Evolutionary conservation across 2,329 filamentous ascomycete genomes (phyloP).

Genomic region (Trichoderma sp.): DNA sequence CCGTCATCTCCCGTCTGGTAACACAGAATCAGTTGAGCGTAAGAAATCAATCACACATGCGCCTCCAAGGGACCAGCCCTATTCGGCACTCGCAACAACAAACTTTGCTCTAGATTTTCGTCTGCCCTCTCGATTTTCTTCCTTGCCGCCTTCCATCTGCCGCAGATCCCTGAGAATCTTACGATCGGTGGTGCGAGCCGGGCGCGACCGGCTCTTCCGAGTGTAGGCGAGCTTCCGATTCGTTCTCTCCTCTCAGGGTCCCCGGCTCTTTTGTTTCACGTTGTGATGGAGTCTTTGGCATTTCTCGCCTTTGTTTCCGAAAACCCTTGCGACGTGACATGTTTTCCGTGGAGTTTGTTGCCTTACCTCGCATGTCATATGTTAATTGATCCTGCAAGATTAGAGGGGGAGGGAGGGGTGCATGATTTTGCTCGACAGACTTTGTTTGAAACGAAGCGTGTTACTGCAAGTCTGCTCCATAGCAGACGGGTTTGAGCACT

Average conservation of each 20-base stretch:
- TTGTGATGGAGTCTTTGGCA: background rate
- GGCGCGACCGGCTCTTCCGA: constrained; percentile 20
- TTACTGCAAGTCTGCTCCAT: background rate
- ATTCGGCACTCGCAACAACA: constrained; percentile 5
- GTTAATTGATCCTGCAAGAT: background rate
- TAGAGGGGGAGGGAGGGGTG: background rate
- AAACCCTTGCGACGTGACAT: background rate
- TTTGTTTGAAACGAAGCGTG: constrained; percentile 1
- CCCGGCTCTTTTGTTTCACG: constrained; percentile 12
- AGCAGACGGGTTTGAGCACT: background rate
- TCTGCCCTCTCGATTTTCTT: background rate
- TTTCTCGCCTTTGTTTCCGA: background rate
- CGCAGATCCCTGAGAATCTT: constrained; percentile 18
- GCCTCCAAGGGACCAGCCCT: constrained; percentile 8
- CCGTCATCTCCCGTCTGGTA: background rate
- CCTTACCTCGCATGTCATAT: background rate
- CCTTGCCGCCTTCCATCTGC: background rate
- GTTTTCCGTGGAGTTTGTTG: background rate
- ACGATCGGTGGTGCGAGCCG: constrained; percentile 23
- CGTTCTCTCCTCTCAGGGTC: background rate
- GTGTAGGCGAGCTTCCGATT: constrained; percentile 7
- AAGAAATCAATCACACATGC: background rate
- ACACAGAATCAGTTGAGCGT: background rate
- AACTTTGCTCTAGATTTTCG: background rate
- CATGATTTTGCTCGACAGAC: background rate